These are phyloP conservation scores for Sedum album DNA, from an alignment of 164 flowering plant genomes.

Conservation along the genomic window DNA sequence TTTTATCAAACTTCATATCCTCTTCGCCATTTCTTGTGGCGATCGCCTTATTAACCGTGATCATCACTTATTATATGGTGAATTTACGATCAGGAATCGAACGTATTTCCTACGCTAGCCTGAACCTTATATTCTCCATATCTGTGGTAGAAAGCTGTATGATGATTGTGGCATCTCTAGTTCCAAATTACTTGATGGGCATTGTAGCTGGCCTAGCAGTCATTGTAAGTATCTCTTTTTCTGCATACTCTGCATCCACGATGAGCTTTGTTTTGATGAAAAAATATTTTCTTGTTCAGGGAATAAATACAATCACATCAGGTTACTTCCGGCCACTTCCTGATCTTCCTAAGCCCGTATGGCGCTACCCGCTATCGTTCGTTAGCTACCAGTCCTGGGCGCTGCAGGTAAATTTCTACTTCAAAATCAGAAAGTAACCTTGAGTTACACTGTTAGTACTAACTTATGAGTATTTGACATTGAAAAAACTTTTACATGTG, in stretches of 20 bases:
- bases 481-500: too few species aligned
- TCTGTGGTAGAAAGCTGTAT: conserved; percentile 12
- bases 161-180: conserved; percentile 17
- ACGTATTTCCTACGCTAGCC: conserved; percentile 9
- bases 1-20: conserved; percentile 17
- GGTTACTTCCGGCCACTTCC: conserved; percentile 72
- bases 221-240: conserved; percentile 20
- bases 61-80: conserved; percentile 15
- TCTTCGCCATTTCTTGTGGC: conserved; percentile 17
- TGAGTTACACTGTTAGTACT: too few species aligned
- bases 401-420: conserved; percentile 45
- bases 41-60: conserved; percentile 13
- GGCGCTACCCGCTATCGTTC: conserved; percentile 80
- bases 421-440: neutral
- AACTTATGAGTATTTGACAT: too few species aligned
- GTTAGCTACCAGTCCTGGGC: conserved; percentile 69
- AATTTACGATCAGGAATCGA: conserved; percentile 17
- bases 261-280: too few species aligned
- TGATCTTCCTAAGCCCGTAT: conserved; percentile 73
- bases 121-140: conserved; percentile 17
- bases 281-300: conserved; percentile 26
- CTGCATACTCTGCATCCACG: too few species aligned
- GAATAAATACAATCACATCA: conserved; percentile 73
- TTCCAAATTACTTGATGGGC: conserved; percentile 22
- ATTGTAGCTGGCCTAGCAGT: conserved; percentile 10